A percentile compares a stretch with the other conserved stretches of the same genome.
Evolutionary conservation across 305 asterid genomes (phyloP).

Genomic region (Ilex paraguariensis): DNA sequence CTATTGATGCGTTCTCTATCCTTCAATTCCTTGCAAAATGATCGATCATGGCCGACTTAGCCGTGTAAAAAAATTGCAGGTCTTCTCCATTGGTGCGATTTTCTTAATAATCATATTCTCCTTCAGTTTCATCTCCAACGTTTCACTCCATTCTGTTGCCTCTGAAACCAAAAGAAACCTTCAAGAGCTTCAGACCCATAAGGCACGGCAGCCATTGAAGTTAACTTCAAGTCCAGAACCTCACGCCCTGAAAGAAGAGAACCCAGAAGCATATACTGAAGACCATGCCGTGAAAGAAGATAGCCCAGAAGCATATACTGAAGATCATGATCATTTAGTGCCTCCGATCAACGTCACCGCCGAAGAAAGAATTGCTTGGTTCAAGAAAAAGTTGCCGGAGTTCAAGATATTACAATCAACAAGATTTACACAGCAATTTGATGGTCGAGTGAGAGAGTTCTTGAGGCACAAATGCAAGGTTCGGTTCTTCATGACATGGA

Average conservation of each 20-base stretch:
- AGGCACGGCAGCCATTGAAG: neutral
- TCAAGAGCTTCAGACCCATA: neutral
- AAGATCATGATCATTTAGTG: constrained; percentile 4
- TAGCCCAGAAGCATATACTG: no score
- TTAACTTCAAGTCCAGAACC: neutral
- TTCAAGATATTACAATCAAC: constrained; percentile 21
- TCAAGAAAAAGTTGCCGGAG: constrained; percentile 19
- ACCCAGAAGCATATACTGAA: neutral
- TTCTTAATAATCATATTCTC: neutral
- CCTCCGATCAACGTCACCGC: constrained; percentile 15
- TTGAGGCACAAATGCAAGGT: constrained; percentile 30
- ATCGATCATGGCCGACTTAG: neutral
- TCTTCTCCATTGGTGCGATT: neutral
- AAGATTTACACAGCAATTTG: constrained; percentile 17
- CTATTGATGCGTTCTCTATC: no score
- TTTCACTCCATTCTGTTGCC: neutral
- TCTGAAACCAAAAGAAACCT: neutral
- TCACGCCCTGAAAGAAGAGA: neutral
- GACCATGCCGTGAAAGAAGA: neutral
- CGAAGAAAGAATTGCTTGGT: constrained; percentile 11
- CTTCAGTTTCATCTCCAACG: neutral
- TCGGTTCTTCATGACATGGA: constrained; percentile 70
- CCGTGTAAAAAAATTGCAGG: neutral
- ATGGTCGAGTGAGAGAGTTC: constrained; percentile 27
- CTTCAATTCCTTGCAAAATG: neutral